Base-by-base conservation (phyloP, 208 protist species). In the Endotrypanum monterogeii region DNA sequence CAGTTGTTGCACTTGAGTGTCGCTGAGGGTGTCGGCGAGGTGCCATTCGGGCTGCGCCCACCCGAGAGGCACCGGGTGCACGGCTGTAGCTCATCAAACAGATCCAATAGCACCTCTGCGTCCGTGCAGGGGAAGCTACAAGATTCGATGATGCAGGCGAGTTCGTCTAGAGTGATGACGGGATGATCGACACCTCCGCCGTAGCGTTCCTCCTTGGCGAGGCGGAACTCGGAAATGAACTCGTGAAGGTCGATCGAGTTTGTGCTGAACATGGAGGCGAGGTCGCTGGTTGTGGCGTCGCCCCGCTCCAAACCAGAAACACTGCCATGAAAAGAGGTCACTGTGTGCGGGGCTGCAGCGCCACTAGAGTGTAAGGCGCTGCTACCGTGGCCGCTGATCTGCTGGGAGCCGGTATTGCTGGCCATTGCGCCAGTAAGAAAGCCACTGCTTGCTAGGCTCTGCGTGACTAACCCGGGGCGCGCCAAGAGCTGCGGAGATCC, bases 11-110 rank as follows among this genome's bases (percentile, higher is more conserved):
- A 37, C 55, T 46, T 51, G 37, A 52, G 37, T 37, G 52, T 20
- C 16, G 35, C 48, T 28, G 67, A 18, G 23, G 35, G 6, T 25
- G 41, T 25, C 35, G 63, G 44, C 25, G 63, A 16, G 44, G 41
- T 35, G 20, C 63, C 25, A 28, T 25, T 71, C 18, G 67, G 67
- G 30, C 23, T 56, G 6, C 20, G 51, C 67, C 0, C 46, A 18
- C 56, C 55, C 14, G 30, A 57, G 63, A 51, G 73, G 50, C 69
- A 80, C 16, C 35, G 80, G 14, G 56, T 66, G 79, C 70, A 80
- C 6, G 76, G 69, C 63, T 75, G 80, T 32, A 95, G 76, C 37
- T 95, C 91, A 51, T 90, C 83, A 69, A 95, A 95, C 20, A 95
- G 60, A 44, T 90, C 89, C 5, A 83, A 46, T 52, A 95, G 79